Evolutionary conservation across 2,329 filamentous ascomycete species (phyloP), one percentile per base, ranked within the genome.

Genomic region (Cladosporium colombiae): DNA sequence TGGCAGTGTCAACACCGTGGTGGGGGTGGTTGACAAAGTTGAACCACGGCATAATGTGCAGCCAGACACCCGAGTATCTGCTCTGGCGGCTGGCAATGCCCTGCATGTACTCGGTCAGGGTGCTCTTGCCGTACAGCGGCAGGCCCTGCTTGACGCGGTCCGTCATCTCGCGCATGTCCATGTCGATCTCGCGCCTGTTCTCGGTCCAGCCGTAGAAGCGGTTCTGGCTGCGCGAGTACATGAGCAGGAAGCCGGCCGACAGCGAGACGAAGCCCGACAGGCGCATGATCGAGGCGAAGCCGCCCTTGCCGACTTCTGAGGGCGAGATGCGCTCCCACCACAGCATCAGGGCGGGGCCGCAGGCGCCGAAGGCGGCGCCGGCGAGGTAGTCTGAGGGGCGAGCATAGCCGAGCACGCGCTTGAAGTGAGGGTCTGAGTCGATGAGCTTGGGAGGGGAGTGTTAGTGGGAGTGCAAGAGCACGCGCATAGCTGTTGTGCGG

Each of bases 101-200:
- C 81, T 99, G 95, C 84, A 97, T 90, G 81, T 97, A 92, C 69
- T 93, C 89, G 66, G 89, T 90, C 74, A 97, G 81, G 62, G 82
- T 82, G 74, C 89, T 92, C 74, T 86, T 87, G 75, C 95, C 95
- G 80, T 99, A 99, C 58, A 98, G 83, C 40, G 95, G 86, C 83
- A 96, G 86, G 70, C 94, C 94, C 67, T 86, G 87, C 86, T 98
- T 99, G 78, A 98, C 93, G 81, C 94, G 96, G 78, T 89, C 87
- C 44, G 97, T 93, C 95, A 99, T 99, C 81, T 99, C 95, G 70
- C 88, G 87, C 93, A 98, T 98, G 78, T 99, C 95, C 89, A 96
- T 89, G 70, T 97, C 91, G 66, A 95, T 83, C 80, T 99, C 95
- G 74, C 95, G 89, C 64, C 89, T 82, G 81, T 99, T 99, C 81